Evolutionary conservation across 2,329 filamentous ascomycete genomes (phyloP).

Genomic region (Trichoderma asperellum): DNA sequence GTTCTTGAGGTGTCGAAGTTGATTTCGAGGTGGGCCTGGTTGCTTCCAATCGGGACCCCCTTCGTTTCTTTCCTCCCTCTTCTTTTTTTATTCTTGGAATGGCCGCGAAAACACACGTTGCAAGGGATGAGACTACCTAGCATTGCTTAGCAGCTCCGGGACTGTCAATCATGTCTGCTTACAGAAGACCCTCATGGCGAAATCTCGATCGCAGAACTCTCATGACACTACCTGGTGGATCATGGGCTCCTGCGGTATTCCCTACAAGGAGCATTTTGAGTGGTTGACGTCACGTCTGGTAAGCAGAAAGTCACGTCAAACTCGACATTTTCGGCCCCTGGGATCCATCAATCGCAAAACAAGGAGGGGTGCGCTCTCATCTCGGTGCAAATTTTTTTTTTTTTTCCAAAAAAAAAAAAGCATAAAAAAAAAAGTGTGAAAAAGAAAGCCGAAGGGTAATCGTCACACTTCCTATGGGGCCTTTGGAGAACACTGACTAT

Average conservation of each 20-base stretch:
- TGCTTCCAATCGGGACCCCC: slow-evolving; percentile 11
- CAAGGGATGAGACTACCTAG: neutral
- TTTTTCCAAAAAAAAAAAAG: neutral
- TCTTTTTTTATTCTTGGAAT: neutral
- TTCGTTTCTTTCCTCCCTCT: neutral
- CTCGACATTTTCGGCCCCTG: neutral
- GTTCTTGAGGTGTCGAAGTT: neutral
- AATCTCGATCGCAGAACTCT: slow-evolving; percentile 39
- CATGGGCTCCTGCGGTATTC: slow-evolving; percentile 18
- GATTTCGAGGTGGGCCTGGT: slow-evolving; percentile 13
- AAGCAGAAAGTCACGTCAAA: slow-evolving; percentile 26
- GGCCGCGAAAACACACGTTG: slow-evolving; percentile 7
- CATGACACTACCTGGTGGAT: slow-evolving; percentile 31
- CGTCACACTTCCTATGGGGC: neutral
- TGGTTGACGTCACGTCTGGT: slow-evolving; percentile 36
- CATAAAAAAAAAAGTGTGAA: neutral
- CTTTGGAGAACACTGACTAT: neutral
- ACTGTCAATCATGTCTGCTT: neutral
- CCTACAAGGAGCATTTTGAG: neutral
- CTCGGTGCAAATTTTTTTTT: slow-evolving; percentile 13
- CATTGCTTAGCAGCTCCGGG: neutral
- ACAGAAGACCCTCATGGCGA: slow-evolving; percentile 38
- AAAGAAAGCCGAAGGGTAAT: neutral
- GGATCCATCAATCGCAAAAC: slow-evolving; percentile 8
- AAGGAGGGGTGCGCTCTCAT: slow-evolving; percentile 7